Percentiles rank a stretch among this genome's conserved stretches.
These are phyloP conservation scores for Camellia sinensis DNA, from an alignment of 148 eudicot species.

Conservation along the genomic window DNA sequence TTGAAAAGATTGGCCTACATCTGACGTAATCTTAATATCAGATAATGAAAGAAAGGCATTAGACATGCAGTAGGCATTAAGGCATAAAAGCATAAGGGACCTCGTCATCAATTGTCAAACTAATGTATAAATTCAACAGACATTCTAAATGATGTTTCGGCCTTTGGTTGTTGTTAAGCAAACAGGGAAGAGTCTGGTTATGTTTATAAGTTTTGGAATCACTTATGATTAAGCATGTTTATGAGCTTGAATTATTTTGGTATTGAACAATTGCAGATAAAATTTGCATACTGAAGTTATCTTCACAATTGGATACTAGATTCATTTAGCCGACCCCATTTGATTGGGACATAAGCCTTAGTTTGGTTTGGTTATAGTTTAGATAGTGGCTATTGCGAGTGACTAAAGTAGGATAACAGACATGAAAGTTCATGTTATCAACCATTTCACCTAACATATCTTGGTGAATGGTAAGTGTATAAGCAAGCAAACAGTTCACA, in stretches of 20 bases:
- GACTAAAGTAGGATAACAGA: background rate
- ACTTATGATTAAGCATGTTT: background rate
- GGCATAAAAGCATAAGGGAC: background rate
- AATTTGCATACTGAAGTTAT: background rate
- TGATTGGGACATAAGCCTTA: too few species aligned
- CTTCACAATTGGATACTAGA: background rate
- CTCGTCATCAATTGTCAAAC: background rate
- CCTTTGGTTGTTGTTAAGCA: background rate
- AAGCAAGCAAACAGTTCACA: background rate
- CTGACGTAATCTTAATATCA: background rate
- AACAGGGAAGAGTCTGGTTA: background rate
- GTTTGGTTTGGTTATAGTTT: background rate
- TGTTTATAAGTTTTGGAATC: background rate
- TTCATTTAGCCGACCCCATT: background rate
- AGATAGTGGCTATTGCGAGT: background rate
- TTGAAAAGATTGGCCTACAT: background rate
- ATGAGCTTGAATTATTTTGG: constrained; percentile 3
- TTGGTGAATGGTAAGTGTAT: background rate
- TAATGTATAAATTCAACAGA: background rate
- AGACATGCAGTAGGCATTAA: background rate
- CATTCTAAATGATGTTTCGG: background rate
- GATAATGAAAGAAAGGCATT: background rate
- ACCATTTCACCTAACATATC: background rate
- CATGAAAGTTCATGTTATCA: background rate
- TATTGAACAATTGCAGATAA: background rate